Percentiles rank a stretch among this genome's conserved stretches.
Evolutionary conservation across 306 rosid species (phyloP).

Genomic region (Ziziphus jujuba): DNA sequence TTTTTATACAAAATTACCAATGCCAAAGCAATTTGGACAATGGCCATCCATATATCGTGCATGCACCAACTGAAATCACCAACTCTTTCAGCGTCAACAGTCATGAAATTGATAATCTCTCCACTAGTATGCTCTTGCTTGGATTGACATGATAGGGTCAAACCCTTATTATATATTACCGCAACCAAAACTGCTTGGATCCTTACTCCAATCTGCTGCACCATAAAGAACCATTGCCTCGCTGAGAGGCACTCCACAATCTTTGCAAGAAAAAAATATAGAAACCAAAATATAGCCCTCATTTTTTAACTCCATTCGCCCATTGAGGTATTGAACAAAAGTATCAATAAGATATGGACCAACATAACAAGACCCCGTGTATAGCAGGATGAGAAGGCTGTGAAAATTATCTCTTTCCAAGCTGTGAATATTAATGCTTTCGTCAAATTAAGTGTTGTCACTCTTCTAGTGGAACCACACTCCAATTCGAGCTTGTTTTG

Average conservation of each 20-base stretch:
- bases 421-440: slow-evolving; percentile 47
- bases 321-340: slow-evolving; percentile 62
- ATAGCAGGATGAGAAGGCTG: slow-evolving; percentile 38
- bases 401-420: slow-evolving; percentile 47
- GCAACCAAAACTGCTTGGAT: slow-evolving; percentile 47
- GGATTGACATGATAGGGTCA: slow-evolving; percentile 54
- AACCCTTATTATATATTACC: slow-evolving; percentile 50
- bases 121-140: slow-evolving; percentile 50
- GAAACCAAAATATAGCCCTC: slow-evolving; percentile 52
- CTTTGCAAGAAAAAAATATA: slow-evolving; percentile 52
- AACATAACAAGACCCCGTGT: slow-evolving; percentile 49
- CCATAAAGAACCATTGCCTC: slow-evolving; percentile 53
- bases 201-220: slow-evolving; percentile 52
- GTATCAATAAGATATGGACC: slow-evolving; percentile 68
- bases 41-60: slow-evolving; percentile 46
- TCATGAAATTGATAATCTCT: slow-evolving; percentile 53
- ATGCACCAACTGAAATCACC: slow-evolving; percentile 37
- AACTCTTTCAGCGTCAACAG: slow-evolving; percentile 55
- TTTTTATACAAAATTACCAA: slow-evolving; percentile 45
- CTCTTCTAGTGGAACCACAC: slow-evolving; percentile 29
- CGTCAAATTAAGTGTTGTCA: slow-evolving; percentile 43
- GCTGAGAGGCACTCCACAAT: slow-evolving; percentile 46
- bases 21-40: slow-evolving; percentile 40
- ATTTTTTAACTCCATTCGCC: slow-evolving; percentile 31
- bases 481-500: slow-evolving; percentile 43